Conservation (phyloP, 768 basidiomycete species). For the Asterophora lycoperdoides region DNA sequence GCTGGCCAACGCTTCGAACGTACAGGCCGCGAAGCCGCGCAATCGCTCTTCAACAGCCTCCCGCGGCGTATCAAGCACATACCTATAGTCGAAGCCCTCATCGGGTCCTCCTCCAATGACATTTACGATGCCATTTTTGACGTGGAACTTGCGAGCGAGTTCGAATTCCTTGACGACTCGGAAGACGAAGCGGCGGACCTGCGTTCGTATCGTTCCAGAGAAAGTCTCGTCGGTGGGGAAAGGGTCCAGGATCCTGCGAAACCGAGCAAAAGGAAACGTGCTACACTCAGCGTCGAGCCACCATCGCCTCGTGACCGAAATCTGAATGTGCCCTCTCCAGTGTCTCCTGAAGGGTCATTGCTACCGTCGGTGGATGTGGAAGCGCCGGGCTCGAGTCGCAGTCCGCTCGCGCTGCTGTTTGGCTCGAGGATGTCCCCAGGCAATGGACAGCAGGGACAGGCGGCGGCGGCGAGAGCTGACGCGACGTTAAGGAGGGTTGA, state of each 20-base stretch:
- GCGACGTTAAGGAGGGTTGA: constrained; percentile 53
- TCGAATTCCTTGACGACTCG: constrained; percentile 46
- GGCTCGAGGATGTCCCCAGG: constrained; percentile 16
- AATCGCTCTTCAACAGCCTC: constrained; percentile 57
- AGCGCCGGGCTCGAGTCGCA: constrained; percentile 24
- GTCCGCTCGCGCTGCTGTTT: constrained; percentile 51
- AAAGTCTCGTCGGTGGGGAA: constrained; percentile 21
- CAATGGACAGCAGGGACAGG: constrained; percentile 13
- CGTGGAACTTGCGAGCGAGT: constrained; percentile 47
- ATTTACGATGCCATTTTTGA: constrained; percentile 80
- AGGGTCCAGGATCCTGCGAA: constrained; percentile 16
- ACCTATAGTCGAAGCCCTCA: constrained; percentile 69
- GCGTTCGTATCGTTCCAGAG: constrained; percentile 36
- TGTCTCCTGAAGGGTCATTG: constrained; percentile 5
- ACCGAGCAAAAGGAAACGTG: constrained; percentile 22
- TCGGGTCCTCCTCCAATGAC: constrained; percentile 64
- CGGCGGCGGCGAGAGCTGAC: constrained; percentile 32
- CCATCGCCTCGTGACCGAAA: constrained; percentile 13
- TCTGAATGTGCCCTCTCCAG: constrained; percentile 14
- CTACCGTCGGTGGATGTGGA: constrained; percentile 18
- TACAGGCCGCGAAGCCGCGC: constrained; percentile 47
- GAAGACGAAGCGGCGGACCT: constrained; percentile 41
- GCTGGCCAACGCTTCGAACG: constrained; percentile 48
- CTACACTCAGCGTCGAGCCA: constrained; percentile 19
- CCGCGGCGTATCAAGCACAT: constrained; percentile 70